Conservation (phyloP, 371 early-diverging fungal species). For the Mortierella sp. region DNA sequence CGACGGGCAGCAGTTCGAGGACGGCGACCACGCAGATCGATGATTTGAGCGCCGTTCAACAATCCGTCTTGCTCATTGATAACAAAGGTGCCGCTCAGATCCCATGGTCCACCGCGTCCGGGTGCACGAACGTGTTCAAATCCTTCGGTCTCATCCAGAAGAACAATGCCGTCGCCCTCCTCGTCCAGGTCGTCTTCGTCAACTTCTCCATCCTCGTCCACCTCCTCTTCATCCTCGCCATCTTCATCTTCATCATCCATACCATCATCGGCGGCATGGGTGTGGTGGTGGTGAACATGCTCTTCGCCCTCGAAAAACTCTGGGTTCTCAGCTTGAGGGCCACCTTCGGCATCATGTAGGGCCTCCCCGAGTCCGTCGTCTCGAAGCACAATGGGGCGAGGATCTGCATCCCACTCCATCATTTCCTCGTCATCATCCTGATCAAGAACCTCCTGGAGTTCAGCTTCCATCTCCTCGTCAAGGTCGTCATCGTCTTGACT, state of each 20-base stretch:
- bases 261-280: slow-evolving; percentile 54
- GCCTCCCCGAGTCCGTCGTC: slow-evolving; percentile 50
- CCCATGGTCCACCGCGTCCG: slow-evolving; percentile 52
- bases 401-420: slow-evolving; percentile 53
- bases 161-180: slow-evolving; percentile 57
- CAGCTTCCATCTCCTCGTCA: slow-evolving; percentile 53
- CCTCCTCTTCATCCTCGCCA: slow-evolving; percentile 54
- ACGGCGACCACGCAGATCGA: slow-evolving; percentile 46
- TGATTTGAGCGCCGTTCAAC: slow-evolving; percentile 31
- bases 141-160: slow-evolving; percentile 54
- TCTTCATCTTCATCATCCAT: slow-evolving; percentile 58
- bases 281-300: slow-evolving; percentile 48
- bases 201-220: slow-evolving; percentile 63
- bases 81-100: slow-evolving; percentile 42
- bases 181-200: slow-evolving; percentile 45
- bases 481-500: slow-evolving; percentile 66
- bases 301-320: slow-evolving; percentile 53
- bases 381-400: slow-evolving; percentile 34
- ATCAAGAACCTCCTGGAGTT: slow-evolving; percentile 51
- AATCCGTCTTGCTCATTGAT: slow-evolving; percentile 38
- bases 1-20: slow-evolving; percentile 37
- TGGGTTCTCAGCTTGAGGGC: slow-evolving; percentile 39
- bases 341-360: slow-evolving; percentile 54
- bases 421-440: slow-evolving; percentile 44
- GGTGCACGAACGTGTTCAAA: slow-evolving; percentile 54